Conservation (phyloP, 305 asterid genomes). For the Solanum hybrid region DNA sequence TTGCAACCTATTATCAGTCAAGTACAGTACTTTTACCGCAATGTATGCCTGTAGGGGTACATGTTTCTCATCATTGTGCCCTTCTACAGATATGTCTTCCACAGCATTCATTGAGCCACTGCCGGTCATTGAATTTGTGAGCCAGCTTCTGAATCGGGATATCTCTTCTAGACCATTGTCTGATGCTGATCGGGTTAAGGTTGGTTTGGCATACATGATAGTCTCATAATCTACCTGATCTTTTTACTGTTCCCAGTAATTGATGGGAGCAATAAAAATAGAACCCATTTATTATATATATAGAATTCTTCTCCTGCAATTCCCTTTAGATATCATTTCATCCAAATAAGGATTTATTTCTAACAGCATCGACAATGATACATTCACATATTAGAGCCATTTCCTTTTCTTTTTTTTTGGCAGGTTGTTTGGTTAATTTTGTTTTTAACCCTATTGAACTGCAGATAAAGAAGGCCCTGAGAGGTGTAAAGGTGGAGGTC, state of each 20-base stretch:
- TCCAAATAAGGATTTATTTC: background rate
- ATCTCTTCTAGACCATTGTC: constrained; percentile 67
- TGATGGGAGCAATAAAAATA: background rate
- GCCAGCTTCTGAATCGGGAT: constrained; percentile 79
- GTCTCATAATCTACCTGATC: background rate
- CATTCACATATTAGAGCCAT: background rate
- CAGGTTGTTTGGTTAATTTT: constrained; percentile 2
- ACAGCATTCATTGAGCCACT: constrained; percentile 98
- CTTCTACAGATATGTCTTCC: constrained; percentile 84
- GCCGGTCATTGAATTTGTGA: constrained; percentile 74
- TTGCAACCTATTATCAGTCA: background rate
- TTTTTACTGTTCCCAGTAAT: background rate
- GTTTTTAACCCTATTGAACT: background rate
- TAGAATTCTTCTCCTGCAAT: background rate
- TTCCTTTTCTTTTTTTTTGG: background rate
- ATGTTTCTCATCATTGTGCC: background rate
- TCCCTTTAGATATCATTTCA: background rate
- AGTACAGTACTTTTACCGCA: background rate
- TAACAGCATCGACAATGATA: background rate
- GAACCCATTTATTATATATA: background rate
- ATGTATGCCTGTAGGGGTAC: background rate
- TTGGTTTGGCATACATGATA: background rate
- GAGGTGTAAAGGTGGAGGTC: constrained; percentile 91
- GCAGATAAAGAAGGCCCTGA: constrained; percentile 78
- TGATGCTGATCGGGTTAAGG: constrained; percentile 96